phyloP scores from a whole-genome alignment of 768 basidiomycete species.

The Leccinum pellstonianum region DNA sequence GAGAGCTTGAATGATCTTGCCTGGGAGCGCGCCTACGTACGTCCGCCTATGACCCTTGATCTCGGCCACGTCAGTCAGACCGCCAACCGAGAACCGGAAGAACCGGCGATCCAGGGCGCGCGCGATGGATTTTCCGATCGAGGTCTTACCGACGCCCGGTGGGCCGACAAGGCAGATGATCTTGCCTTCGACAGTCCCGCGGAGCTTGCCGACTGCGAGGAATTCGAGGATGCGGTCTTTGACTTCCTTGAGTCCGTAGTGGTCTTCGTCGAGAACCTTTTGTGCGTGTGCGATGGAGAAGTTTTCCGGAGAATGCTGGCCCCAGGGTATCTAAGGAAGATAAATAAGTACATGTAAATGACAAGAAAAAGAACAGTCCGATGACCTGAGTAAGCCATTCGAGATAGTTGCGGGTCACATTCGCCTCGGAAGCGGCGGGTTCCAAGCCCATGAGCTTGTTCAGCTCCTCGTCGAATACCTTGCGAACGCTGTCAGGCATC shows the following conservation, averaged over 20 bases:
- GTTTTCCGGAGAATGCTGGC: conserved; percentile 90
- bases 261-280: conserved; percentile 88
- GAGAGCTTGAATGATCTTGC: conserved; percentile 92
- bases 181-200: conserved; percentile 95
- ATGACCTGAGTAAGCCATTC: conserved; percentile 85
- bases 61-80: conserved; percentile 96
- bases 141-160: conserved; percentile 97
- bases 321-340: conserved; percentile 84
- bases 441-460: conserved; percentile 87
- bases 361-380: conserved; percentile 4
- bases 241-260: conserved; percentile 89
- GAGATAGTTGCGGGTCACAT: conserved; percentile 91
- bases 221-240: conserved; percentile 95
- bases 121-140: conserved; percentile 93
- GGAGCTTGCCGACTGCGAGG: conserved; percentile 90
- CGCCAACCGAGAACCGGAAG: conserved; percentile 96
- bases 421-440: conserved; percentile 88
- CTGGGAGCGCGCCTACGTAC: conserved; percentile 92
- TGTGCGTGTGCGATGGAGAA: conserved; percentile 83
- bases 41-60: conserved; percentile 98
- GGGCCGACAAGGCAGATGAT: conserved; percentile 96
- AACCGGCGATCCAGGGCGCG: conserved; percentile 88
- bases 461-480: conserved; percentile 96
- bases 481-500: conserved; percentile 87
- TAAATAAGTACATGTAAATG: conserved; percentile 2